Evolutionary conservation across 2,329 filamentous ascomycete species (phyloP).

Genomic region (Aspergillus piperis): DNA sequence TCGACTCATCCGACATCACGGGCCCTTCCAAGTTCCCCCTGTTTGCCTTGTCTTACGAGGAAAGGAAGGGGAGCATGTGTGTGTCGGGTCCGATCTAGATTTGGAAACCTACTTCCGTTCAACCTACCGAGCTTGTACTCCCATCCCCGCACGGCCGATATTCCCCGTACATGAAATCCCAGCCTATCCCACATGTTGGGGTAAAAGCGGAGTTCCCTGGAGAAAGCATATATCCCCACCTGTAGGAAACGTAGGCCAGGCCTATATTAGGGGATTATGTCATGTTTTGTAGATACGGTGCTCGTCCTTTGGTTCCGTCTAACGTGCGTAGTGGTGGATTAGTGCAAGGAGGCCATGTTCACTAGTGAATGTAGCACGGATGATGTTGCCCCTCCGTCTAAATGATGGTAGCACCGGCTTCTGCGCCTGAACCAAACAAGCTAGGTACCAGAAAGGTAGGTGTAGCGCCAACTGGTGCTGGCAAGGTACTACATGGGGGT

Average conservation of each 20-base stretch:
- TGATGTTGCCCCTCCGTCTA: neutral
- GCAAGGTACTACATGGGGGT: neutral
- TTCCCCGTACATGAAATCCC: neutral
- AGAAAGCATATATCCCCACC: neutral
- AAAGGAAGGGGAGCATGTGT: no score
- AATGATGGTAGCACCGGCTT: neutral
- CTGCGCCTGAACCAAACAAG: neutral
- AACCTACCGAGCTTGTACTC: neutral
- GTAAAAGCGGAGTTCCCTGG: conserved; percentile 4
- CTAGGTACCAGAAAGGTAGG: neutral
- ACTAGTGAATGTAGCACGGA: neutral
- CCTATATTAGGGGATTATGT: neutral
- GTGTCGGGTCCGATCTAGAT: neutral
- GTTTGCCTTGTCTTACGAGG: neutral
- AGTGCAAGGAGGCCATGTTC: neutral
- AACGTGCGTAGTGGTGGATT: neutral
- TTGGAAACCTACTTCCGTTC: neutral
- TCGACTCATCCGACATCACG: neutral
- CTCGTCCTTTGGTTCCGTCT: neutral
- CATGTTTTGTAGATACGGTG: neutral
- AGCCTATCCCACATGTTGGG: conserved; percentile 4
- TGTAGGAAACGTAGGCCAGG: neutral
- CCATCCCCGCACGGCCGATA: neutral
- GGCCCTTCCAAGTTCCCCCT: neutral
- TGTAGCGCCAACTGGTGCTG: neutral